phyloP scores from a whole-genome alignment of 306 rosid genomes.

The Cucurbita argyrosperma region DNA sequence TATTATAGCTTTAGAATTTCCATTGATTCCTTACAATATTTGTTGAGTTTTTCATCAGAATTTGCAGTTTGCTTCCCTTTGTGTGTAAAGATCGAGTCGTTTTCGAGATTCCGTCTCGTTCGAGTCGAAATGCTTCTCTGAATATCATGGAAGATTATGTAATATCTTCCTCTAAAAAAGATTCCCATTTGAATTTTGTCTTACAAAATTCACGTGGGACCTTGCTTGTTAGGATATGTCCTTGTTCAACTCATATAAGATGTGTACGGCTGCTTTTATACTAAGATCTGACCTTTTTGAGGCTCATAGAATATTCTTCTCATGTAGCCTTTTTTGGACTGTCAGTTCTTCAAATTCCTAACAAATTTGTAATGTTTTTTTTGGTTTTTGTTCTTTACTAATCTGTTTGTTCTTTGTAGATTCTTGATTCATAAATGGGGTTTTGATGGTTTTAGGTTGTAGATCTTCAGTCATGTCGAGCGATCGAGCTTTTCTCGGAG shows the following conservation, averaged over 20 bases:
- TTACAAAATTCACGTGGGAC: conserved; percentile 6
- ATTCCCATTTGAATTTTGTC: background rate
- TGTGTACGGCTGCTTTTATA: conserved; percentile 9
- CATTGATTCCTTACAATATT: background rate
- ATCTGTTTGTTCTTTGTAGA: background rate
- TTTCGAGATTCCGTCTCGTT: background rate
- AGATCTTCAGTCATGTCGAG: background rate
- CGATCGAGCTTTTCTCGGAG: background rate
- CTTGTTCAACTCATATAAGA: conserved; percentile 8
- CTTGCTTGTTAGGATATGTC: conserved; percentile 11
- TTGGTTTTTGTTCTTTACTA: background rate
- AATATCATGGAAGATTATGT: background rate
- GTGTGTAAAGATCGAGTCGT: background rate
- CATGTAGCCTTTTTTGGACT: background rate
- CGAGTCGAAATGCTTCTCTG: background rate
- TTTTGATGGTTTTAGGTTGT: background rate
- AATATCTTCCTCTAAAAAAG: background rate
- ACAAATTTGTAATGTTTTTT: background rate
- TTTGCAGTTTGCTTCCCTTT: conserved; percentile 5
- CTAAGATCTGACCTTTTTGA: conserved; percentile 10
- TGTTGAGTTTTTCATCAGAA: background rate
- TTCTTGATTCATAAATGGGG: background rate
- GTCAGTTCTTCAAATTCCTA: background rate
- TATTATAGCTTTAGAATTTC: background rate
- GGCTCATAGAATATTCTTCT: conserved; percentile 7